Evolutionary conservation across 2,329 filamentous ascomycete genomes (phyloP), one percentile per base, ranked within the genome.

Genomic region (Fusarium mundagurra): DNA sequence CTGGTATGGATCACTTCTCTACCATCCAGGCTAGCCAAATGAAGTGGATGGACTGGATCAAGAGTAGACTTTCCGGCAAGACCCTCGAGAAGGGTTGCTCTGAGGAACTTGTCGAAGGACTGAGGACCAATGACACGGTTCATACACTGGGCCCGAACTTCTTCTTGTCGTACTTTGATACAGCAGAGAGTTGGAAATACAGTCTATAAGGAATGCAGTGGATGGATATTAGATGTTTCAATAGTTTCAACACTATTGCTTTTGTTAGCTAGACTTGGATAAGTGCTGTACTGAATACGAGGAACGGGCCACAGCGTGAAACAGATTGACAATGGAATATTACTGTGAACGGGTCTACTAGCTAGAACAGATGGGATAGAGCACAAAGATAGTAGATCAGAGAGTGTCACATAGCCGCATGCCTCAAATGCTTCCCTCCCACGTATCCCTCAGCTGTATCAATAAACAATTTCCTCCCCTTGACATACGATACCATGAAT

Each of bases 391-490:
- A 27, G 22, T 12, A 55, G 3, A 62, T 38, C 6, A 57, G 18
- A 24, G 5, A n/a, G 16, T 10, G 24, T 61, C 75, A 81, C 78
- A 81, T 79, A 6, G 76, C 41, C 1, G 74, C 76, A 43, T 81
- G 80, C 8, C 80, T 68, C 51, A 81, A 44, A 41, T 78, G 69
- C 48, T 79, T 79, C 1, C 79, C 80, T 18, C 67, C 67, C 20
- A 82, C 78, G 44, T 81, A 81, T 8, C 75, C 78, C 39, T 74
- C 61, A 0, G 80, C 80, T 3, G 77, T 78, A 31, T 82, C 79
- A 17, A 81, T 76, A 73, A 81, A 80, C 24, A 83, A 65, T 29
- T 78, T 79, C 54, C 78, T 76, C 9, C 81, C 81, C 51, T 83
- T 83, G n/a, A 80, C 75, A 51, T 77, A 79, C 6, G 78, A 78